Evolutionary conservation across 139 green algal genomes (phyloP).

Genomic region (Parachlorella kessleri): DNA sequence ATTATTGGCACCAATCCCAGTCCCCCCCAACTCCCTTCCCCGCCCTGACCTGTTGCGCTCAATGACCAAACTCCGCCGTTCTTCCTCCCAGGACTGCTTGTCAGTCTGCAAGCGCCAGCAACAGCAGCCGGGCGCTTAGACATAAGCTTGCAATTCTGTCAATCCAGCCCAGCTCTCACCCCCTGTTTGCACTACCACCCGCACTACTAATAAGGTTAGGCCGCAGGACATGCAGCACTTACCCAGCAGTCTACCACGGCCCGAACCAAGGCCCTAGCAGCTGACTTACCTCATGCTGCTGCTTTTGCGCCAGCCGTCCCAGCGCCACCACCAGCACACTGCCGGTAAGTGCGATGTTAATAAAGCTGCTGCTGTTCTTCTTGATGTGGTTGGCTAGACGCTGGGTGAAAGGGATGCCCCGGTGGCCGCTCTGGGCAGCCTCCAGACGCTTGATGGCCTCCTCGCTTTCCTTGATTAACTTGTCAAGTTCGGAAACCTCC

Average conservation of each 20-base stretch:
- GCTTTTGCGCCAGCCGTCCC: slow-evolving; percentile 40
- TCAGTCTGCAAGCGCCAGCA: not conserved
- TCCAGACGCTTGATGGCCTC: slow-evolving; percentile 49
- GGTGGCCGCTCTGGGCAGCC: slow-evolving; percentile 3
- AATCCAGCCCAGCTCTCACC: not conserved
- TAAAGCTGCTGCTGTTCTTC: slow-evolving; percentile 24
- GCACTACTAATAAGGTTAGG: too few species aligned
- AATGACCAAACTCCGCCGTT: too few species aligned
- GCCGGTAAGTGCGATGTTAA: slow-evolving; percentile 40
- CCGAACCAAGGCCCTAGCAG: too few species aligned
- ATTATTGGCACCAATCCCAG: too few species aligned
- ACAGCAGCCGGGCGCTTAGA: not conserved
- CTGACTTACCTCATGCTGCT: slow-evolving; percentile 10
- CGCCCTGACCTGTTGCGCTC: too few species aligned
- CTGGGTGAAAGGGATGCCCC: not conserved
- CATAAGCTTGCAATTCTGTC: not conserved
- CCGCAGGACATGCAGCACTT: too few species aligned
- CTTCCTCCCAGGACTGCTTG: too few species aligned
- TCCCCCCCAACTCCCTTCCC: too few species aligned
- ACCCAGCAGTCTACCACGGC: not conserved
- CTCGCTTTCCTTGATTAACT: slow-evolving; percentile 36
- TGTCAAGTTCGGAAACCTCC: slow-evolving; percentile 22
- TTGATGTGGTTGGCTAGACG: slow-evolving; percentile 33
- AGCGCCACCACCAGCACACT: slow-evolving; percentile 46
- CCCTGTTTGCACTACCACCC: not conserved